A percentile compares a stretch with the other conserved stretches of the same genome.
These are phyloP conservation scores for Orbilia javanica DNA, from an alignment of 2,329 filamentous ascomycete genomes.

Conservation along the genomic window DNA sequence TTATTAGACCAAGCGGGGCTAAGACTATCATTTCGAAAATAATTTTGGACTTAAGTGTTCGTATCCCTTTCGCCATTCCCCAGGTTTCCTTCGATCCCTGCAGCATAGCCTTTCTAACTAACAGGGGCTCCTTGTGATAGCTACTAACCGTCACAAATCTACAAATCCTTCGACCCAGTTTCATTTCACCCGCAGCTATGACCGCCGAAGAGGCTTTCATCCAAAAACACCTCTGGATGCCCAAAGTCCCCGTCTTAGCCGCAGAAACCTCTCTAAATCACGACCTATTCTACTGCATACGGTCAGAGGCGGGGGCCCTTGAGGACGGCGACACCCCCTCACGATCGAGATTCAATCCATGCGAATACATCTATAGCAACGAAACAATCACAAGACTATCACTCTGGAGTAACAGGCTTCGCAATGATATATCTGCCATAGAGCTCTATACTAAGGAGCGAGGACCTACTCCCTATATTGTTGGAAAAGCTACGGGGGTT, in stretches of 20 bases:
- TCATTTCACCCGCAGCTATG: background rate
- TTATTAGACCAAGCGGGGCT: background rate
- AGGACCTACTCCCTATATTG: background rate
- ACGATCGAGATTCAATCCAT: background rate
- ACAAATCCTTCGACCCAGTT: conserved; percentile 4
- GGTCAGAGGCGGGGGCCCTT: too few species aligned
- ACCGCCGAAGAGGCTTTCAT: background rate
- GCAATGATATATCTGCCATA: conserved; percentile 9
- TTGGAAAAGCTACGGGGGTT: background rate
- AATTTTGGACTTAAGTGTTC: background rate
- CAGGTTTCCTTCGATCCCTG: too few species aligned
- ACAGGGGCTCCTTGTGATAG: too few species aligned
- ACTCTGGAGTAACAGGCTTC: background rate
- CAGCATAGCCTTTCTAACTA: too few species aligned
- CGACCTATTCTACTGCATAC: background rate
- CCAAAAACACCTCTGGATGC: background rate
- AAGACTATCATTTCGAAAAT: background rate
- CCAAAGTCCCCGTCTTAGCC: background rate
- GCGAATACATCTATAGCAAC: background rate
- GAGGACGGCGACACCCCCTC: background rate
- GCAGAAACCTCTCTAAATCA: background rate
- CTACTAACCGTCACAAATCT: background rate
- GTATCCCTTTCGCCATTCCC: too few species aligned
- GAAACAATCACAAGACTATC: background rate
- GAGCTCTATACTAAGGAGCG: background rate